A percentile compares a stretch with the other conserved stretches of the same genome.
phyloP scores from a whole-genome alignment of 768 basidiomycete species.

The Suillus americanus region DNA sequence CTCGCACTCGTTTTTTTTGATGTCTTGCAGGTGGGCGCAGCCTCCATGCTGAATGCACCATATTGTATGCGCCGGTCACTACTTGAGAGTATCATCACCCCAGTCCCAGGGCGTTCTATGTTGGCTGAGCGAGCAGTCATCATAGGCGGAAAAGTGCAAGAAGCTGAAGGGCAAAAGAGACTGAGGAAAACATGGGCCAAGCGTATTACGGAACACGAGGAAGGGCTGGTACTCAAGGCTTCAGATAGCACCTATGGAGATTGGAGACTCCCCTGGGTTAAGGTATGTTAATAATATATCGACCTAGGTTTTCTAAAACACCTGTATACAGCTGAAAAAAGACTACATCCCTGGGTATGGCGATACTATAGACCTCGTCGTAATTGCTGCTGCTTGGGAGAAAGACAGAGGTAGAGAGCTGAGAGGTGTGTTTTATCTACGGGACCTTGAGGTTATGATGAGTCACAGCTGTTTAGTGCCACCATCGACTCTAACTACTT shows the following conservation, averaged over 20 bases:
- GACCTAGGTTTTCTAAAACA: neutral
- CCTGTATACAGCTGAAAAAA: conserved; percentile 54
- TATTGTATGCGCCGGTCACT: conserved; percentile 61
- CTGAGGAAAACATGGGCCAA: conserved; percentile 50
- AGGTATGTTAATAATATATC: conserved; percentile 40
- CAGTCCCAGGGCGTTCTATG: conserved; percentile 60
- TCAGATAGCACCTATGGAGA: conserved; percentile 69
- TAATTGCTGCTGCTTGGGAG: conserved; percentile 81
- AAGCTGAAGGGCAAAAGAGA: conserved; percentile 17
- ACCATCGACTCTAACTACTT: conserved; percentile 71
- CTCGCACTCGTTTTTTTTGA: conserved; percentile 90
- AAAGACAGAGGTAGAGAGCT: conserved; percentile 75
- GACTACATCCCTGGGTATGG: conserved; percentile 88
- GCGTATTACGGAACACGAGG: conserved; percentile 52
- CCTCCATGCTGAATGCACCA: conserved; percentile 50
- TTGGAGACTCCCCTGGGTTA: conserved; percentile 72
- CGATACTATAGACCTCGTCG: conserved; percentile 75
- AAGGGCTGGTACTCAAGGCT: conserved; percentile 80
- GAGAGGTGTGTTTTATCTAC: conserved; percentile 48
- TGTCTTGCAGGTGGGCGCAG: conserved; percentile 66
- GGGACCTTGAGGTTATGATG: conserved; percentile 4
- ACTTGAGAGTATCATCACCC: conserved; percentile 57
- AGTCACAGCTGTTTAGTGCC: conserved; percentile 46
- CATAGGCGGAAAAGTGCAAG: conserved; percentile 12
- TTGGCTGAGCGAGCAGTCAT: conserved; percentile 59